Conservation (phyloP, 495 filamentous ascomycete species). For the Aspergillus sparsus region DNA sequence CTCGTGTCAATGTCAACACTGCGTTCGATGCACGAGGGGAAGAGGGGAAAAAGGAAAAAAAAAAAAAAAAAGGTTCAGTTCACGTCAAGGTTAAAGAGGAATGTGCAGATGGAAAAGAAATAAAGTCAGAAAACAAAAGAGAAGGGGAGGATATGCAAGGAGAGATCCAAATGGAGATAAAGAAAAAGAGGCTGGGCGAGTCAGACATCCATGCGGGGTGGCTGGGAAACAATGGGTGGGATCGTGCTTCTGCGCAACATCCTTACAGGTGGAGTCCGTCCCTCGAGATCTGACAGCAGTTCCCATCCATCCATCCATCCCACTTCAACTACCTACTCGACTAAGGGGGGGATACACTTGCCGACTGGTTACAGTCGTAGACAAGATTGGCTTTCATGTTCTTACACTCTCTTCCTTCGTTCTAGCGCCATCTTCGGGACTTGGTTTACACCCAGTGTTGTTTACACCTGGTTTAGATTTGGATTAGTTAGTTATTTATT, state of each 20-base stretch:
- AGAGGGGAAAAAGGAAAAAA: not conserved
- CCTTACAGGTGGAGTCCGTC: conserved; percentile 3
- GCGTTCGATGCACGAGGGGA: conserved; percentile 4
- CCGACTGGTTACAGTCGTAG: too few species aligned
- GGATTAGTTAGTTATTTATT: too few species aligned
- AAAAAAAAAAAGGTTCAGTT: not conserved
- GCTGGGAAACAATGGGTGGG: conserved; percentile 25
- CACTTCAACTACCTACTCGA: not conserved
- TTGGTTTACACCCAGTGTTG: too few species aligned
- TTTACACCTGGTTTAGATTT: too few species aligned
- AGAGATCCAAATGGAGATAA: conserved; percentile 6
- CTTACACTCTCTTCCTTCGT: too few species aligned
- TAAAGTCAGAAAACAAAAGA: not conserved
- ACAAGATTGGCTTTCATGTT: too few species aligned
- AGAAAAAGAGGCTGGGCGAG: conserved; percentile 30
- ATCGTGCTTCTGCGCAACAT: conserved; percentile 15
- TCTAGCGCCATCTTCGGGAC: too few species aligned
- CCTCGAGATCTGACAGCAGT: not conserved
- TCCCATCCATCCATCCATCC: not conserved
- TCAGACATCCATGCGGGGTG: conserved; percentile 28
- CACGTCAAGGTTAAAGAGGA: conserved; percentile 7
- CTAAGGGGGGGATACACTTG: too few species aligned
- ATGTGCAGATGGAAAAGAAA: conserved; percentile 10
- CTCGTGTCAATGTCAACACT: not conserved
- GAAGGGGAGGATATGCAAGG: too few species aligned